Base-by-base conservation (phyloP, 2,329 filamentous ascomycete species). In the Saccharata proteae region DNA sequence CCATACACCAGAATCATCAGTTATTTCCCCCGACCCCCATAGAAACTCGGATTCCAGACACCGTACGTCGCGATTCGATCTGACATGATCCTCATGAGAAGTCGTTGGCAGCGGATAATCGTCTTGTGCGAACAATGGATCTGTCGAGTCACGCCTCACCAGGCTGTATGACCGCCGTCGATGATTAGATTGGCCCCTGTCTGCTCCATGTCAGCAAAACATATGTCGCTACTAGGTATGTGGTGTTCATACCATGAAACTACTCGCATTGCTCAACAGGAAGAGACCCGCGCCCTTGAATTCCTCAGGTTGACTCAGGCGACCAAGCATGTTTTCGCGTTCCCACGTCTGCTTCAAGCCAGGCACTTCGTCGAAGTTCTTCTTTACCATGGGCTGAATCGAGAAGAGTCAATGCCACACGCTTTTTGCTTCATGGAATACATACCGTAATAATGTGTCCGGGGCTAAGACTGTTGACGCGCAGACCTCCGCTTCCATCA, bases 391-490 rank as follows among this genome's bases (percentile, higher is more conserved):
- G 7, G 79, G 74, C 31, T 32, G 12, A 8, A 12, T 12, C 12
- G 7, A 6, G 6, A 25, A 10, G 7, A 25, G 23, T 12, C 6
- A 25, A 13, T 21, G n/a, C 19, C 19, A 21, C 7, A 21, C 19
- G n/a, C 7, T 7, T 7, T n/a, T 21, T 7, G 19, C 11, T n/a
- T 17, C 16, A 5, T 3, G 10, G 11, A 3, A 13, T 5, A 17
- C 31, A 16, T n/a, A 33, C 31, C 3, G 80, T 85, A 16, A 79
- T 65, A 46, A 84, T 82, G 49, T 84, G 82, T 15, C 81, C 81
- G 0, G 81, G 80, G 16, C 77, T 83, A 33, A 88, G 67, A 4
- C 77, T 80, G 57, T 88, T 88, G 33, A 86, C 77, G 3, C 81
- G 69, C 45, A 88, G 85, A 14, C 72, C 72, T 41, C 78, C 60